Evolutionary conservation across 768 basidiomycete genomes (phyloP), one percentile per base, ranked within the genome.

Genomic region (Phylloporus scabripes): DNA sequence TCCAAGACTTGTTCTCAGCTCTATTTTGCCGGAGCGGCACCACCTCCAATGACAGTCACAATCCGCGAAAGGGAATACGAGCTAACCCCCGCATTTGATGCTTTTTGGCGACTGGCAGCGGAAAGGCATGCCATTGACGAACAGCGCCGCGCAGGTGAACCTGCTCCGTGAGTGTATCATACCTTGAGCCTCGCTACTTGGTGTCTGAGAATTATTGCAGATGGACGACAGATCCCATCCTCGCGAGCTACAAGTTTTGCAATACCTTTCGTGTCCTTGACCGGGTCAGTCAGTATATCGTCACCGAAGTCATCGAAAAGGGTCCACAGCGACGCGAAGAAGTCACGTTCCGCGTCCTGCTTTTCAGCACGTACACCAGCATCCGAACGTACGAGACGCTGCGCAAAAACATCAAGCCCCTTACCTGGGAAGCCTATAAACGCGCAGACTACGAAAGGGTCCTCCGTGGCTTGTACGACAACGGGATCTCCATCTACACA

Each of bases 231-330:
- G 85, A 91, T 60, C 58, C 65, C 3, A 78, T 83, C 43, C 70
- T 91, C 17, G 70, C 62, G 2, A 59, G 69, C 11, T 74, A 80
- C 55, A 74, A 72, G 26, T 89, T 88, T 61, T 87, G 85, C 67
- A 87, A 88, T 58, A 78, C 83, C 0, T 91, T 76, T 60, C 84
- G 88, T 31, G 79, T 88, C 7, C 73, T 82, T 38, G 88, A 91
- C 69, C 80, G 79, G 31, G 74, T 74, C 15, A 79, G 77, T 26
- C 88, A 91, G 57, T 91, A 75, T 53, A 70, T 90, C 49, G 73
- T 91, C 28, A 58, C 64, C 6, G 75, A 87, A 48, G 85, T 91
- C 51, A 81, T 90, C 52, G 74, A 82, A 55, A 78, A 79, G 58
- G 87, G 87, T 33, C 70, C 79, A 2, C 81, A 82, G 56, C 66